Base-by-base conservation (phyloP, 805 yeast species). In the Candida bentonensis region DNA sequence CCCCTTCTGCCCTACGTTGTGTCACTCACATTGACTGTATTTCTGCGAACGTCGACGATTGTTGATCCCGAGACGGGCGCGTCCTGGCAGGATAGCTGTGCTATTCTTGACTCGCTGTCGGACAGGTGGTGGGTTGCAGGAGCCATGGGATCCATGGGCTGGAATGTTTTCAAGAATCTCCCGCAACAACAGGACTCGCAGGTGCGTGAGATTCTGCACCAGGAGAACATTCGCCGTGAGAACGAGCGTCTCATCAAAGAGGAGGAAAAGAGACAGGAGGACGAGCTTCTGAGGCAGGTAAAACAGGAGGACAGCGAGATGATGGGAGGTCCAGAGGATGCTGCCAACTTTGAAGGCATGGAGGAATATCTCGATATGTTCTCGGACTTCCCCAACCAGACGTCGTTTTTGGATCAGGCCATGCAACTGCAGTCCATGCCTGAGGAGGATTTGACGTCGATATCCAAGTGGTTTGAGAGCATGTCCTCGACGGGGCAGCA, bases 41-140 rank as follows among this genome's bases (percentile, higher is more conserved):
- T 59, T 44, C 47, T 61, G 39, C 46, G 64, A 20, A 53, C 58
- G 22, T 60, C 46, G 30, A 63, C 64, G 17, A 47, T 51, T 3
- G 42, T 21, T 13, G 58, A 54, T 30, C 50, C 57, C 3, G 58
- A 55, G 28, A 56, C 60, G 3, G 54, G 51, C 2, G 47, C 46
- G 26, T 50, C 50, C 28, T 59, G 63, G 63, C 49, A 50, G 23
- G 57, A 56, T 27, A 49, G 54, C 34, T 56, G 62, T 42, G 46
- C 45, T 1, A 47, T 54, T 22, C 49, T 59, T 23, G 59, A 58
- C 28, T 46, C 41, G 5, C 47, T 59, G 48, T 50, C 60, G 1
- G 53, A 51, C 23, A 47, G 53, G 11, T 59, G 63, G 63, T 59
- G 63, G 63, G 60, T 59, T 3, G 62, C 62, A n/a, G 62, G 59